Conservation (phyloP, 108 stramenopile genomes). For the Fragilariopsis cylindrus region DNA sequence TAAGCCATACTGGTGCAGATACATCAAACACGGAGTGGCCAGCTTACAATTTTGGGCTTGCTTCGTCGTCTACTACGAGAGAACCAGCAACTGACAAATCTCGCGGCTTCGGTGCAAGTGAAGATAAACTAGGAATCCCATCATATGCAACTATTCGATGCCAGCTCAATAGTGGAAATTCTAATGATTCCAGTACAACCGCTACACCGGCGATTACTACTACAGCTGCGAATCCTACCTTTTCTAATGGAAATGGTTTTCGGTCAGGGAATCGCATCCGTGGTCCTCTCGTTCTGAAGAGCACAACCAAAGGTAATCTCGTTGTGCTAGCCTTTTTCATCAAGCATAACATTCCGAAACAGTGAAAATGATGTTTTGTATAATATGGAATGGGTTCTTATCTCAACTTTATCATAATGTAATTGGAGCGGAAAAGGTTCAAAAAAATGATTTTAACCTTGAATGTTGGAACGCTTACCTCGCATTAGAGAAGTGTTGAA, state of each 20-base stretch:
- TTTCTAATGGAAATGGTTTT: not conserved
- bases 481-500: too few relatives aligned
- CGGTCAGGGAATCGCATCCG: conserved; percentile 4
- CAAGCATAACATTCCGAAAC: too few relatives aligned
- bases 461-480: too few relatives aligned
- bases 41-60: not conserved
- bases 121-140: conserved; percentile 25
- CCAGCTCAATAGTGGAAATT: conserved; percentile 6
- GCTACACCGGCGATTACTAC: not conserved
- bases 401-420: too few relatives aligned
- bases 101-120: conserved; percentile 11
- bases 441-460: too few relatives aligned
- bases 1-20: not conserved
- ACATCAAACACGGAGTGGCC: not conserved
- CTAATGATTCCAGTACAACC: not conserved
- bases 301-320: not conserved
- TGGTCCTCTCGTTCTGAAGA: conserved; percentile 17
- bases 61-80: not conserved
- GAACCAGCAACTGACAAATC: not conserved
- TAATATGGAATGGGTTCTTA: too few relatives aligned
- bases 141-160: conserved; percentile 30
- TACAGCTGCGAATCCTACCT: not conserved
- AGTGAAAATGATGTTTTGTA: too few relatives aligned
- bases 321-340: not conserved
- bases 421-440: too few relatives aligned